phyloP scores from a whole-genome alignment of 129 eudicot species.

The Dittrichia graveolens region DNA sequence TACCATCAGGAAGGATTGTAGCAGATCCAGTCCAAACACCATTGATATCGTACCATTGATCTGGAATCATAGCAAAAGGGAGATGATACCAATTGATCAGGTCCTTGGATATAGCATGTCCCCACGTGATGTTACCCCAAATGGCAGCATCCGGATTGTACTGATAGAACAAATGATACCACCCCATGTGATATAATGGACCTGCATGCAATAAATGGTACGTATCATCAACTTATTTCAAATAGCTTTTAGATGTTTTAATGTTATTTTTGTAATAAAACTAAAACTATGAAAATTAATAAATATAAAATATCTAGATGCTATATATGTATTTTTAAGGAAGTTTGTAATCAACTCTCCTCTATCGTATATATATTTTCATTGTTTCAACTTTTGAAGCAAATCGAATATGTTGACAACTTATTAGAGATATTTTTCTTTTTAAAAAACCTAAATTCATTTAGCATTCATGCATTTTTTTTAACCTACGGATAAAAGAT shows the following conservation, averaged over 20 bases:
- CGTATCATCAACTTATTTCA: not conserved
- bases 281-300: too few relatives aligned
- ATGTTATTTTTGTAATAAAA: too few relatives aligned
- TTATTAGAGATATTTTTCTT: too few relatives aligned
- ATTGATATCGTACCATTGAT: constrained; percentile 78
- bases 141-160: constrained; percentile 88
- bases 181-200: constrained; percentile 82
- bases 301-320: too few relatives aligned
- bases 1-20: constrained; percentile 75
- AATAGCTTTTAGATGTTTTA: not conserved
- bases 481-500: too few relatives aligned
- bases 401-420: too few relatives aligned
- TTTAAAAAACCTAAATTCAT: too few relatives aligned
- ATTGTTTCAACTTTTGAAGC: too few relatives aligned
- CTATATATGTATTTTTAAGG: too few relatives aligned
- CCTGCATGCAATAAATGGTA: constrained; percentile 45
- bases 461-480: too few relatives aligned
- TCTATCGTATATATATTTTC: too few relatives aligned
- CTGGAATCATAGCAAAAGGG: constrained; percentile 80
- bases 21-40: constrained; percentile 97
- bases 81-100: constrained; percentile 75
- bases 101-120: constrained; percentile 81
- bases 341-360: too few relatives aligned
- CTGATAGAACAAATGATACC: constrained; percentile 91
- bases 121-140: constrained; percentile 96